Conservation (phyloP, 768 basidiomycete species). For the Lentinula detonsa region DNA sequence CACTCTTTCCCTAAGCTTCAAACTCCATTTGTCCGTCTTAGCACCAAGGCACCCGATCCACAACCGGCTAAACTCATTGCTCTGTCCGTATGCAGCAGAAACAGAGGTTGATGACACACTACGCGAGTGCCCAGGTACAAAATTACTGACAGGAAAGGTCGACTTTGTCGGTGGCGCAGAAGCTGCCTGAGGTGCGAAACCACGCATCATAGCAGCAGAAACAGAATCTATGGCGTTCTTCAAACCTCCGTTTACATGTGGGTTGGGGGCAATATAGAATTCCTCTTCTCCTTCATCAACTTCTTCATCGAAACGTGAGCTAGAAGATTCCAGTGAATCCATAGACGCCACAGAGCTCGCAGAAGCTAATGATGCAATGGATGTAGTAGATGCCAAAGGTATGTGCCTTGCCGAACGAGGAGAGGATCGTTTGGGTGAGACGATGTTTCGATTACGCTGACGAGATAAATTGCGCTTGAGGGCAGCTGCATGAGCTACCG, state of each 20-base stretch:
- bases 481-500: background rate
- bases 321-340: constrained; percentile 2
- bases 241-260: constrained; percentile 77
- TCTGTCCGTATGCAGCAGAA: constrained; percentile 30
- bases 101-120: constrained; percentile 29
- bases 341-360: constrained; percentile 6
- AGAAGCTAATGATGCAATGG: constrained; percentile 9
- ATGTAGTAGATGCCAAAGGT: background rate
- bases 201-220: constrained; percentile 2
- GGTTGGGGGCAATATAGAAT: constrained; percentile 51
- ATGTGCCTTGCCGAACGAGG: constrained; percentile 27
- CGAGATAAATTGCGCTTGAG: constrained; percentile 1
- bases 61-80: constrained; percentile 39
- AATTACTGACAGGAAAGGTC: background rate
- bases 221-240: constrained; percentile 64
- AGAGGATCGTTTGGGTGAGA: constrained; percentile 21
- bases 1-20: background rate
- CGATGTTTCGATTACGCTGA: constrained; percentile 1
- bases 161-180: background rate
- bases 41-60: constrained; percentile 75
- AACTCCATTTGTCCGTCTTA: constrained; percentile 48
- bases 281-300: constrained; percentile 17
- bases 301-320: background rate
- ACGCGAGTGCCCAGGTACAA: constrained; percentile 8
- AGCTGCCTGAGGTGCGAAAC: background rate